Percentiles rank a stretch among this genome's conserved stretches.
phyloP scores from a whole-genome alignment of 2,329 filamentous ascomycete genomes.

The Ilyonectria sp. region DNA sequence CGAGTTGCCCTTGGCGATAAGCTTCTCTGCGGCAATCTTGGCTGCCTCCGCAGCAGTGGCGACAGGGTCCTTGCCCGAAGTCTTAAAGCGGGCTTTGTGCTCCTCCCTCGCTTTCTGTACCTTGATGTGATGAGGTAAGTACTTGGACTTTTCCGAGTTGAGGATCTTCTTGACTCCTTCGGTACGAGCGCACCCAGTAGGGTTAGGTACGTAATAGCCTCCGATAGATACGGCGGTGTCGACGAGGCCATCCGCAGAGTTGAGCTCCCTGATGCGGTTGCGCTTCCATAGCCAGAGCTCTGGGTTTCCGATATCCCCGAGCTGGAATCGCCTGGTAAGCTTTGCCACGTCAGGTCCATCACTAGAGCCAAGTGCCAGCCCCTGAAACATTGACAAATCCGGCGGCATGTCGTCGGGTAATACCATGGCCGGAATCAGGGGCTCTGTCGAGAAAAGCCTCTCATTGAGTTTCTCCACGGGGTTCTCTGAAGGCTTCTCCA shows the following conservation, averaged over 20 bases:
- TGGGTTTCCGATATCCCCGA: slow-evolving; percentile 63
- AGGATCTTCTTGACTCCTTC: slow-evolving; percentile 96
- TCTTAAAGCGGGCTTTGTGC: slow-evolving; percentile 82
- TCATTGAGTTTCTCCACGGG: slow-evolving; percentile 62
- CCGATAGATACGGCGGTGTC: slow-evolving; percentile 63
- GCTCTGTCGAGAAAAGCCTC: slow-evolving; percentile 64
- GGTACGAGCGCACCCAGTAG: slow-evolving; percentile 88
- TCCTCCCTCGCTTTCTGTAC: slow-evolving; percentile 93
- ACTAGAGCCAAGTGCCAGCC: slow-evolving; percentile 58
- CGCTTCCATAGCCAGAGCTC: slow-evolving; percentile 72
- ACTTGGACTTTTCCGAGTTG: slow-evolving; percentile 98
- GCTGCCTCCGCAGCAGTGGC: slow-evolving; percentile 79
- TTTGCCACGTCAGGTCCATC: slow-evolving; percentile 66
- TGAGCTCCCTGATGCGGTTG: slow-evolving; percentile 70
- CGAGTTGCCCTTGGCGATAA: slow-evolving; percentile 89
- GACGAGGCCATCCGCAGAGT: slow-evolving; percentile 53
- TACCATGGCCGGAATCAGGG: slow-evolving; percentile 60
- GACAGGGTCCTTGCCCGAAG: slow-evolving; percentile 76
- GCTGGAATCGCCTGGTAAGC: slow-evolving; percentile 64
- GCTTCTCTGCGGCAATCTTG: slow-evolving; percentile 83
- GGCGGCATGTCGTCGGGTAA: slow-evolving; percentile 62
- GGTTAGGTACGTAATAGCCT: slow-evolving; percentile 87
- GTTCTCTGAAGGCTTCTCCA: too few species aligned
- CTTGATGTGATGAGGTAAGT: slow-evolving; percentile 96
- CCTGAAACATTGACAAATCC: slow-evolving; percentile 62